Percentiles rank a stretch among this genome's conserved stretches.
These are phyloP conservation scores for Candida sakaeoensis DNA, from an alignment of 805 yeast genomes.

Conservation along the genomic window DNA sequence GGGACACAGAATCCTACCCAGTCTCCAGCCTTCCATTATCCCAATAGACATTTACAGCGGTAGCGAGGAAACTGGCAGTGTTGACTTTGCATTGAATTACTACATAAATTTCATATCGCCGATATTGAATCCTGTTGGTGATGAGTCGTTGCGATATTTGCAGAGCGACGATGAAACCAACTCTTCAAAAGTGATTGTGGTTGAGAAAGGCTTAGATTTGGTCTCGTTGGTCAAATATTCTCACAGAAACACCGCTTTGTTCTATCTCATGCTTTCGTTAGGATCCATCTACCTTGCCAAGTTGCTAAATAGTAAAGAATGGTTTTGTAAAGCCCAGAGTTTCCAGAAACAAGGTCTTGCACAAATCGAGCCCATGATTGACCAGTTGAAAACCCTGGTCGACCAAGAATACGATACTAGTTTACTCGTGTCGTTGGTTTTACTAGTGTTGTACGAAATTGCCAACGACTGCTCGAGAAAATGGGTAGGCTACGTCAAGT, in stretches of 20 bases:
- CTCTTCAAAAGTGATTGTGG: slow-evolving; percentile 11
- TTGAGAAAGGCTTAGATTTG: slow-evolving; percentile 23
- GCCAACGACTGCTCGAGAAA: slow-evolving; percentile 23
- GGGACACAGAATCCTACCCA: slow-evolving; percentile 5
- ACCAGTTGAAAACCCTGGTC: slow-evolving; percentile 4
- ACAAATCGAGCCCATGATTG: slow-evolving; percentile 11
- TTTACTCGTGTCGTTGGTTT: slow-evolving; percentile 18
- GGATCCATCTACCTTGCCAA: slow-evolving; percentile 24
- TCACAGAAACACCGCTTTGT: slow-evolving; percentile 18
- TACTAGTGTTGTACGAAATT: slow-evolving; percentile 22
- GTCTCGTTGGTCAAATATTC: slow-evolving; percentile 21
- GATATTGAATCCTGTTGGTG: slow-evolving; percentile 25
- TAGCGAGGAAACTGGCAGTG: slow-evolving; percentile 3
- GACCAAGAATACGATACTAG: slow-evolving; percentile 12
- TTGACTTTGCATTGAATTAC: slow-evolving; percentile 22
- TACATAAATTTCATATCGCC: slow-evolving; percentile 24
- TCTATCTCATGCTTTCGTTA: slow-evolving; percentile 21
- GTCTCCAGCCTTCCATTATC: slow-evolving; percentile 19
- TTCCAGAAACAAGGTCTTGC: slow-evolving; percentile 17
- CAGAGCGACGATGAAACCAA: slow-evolving; percentile 6
- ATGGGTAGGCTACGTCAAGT: slow-evolving; percentile 19
- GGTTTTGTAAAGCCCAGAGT: slow-evolving; percentile 16
- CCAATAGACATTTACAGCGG: slow-evolving; percentile 19
- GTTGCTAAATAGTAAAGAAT: slow-evolving; percentile 11
- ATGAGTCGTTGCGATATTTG: slow-evolving; percentile 9